A percentile compares a stretch with the other conserved stretches of the same genome.
Evolutionary conservation across 129 eudicot species (phyloP).

Genomic region (Ambrosia artemisiifolia): DNA sequence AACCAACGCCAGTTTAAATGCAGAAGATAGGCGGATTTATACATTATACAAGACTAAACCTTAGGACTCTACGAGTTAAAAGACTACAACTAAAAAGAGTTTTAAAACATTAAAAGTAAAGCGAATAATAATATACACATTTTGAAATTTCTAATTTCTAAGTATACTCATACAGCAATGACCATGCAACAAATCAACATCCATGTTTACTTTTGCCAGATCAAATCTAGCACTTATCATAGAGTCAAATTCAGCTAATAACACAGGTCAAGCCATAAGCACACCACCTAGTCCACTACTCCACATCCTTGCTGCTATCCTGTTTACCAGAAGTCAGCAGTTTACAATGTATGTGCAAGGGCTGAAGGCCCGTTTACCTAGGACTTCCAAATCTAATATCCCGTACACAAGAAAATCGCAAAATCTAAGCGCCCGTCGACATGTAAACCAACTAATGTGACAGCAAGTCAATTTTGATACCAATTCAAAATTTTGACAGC

Average conservation of each 20-base stretch:
- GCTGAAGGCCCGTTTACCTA: no score
- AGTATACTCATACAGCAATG: background rate
- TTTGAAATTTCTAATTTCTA: background rate
- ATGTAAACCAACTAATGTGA: no score
- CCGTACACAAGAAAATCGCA: no score
- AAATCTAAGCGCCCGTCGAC: no score
- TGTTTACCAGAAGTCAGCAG: no score
- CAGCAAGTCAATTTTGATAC: no score
- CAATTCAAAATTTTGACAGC: no score
- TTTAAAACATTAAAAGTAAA: background rate
- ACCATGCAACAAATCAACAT: background rate
- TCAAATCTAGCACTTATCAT: background rate
- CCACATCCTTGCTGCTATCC: no score
- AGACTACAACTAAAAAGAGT: background rate
- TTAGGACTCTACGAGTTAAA: background rate
- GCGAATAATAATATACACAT: background rate
- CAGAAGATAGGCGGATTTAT: background rate
- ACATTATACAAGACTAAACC: constrained; percentile 4
- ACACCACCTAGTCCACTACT: no score
- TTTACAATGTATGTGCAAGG: no score
- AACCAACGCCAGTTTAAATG: background rate
- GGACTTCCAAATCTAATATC: no score
- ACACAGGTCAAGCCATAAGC: background rate
- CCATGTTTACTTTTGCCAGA: background rate
- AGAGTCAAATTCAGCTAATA: background rate